Evolutionary conservation across 2,329 filamentous ascomycete species (phyloP).

Genomic region (Scedosporium dehoogii): DNA sequence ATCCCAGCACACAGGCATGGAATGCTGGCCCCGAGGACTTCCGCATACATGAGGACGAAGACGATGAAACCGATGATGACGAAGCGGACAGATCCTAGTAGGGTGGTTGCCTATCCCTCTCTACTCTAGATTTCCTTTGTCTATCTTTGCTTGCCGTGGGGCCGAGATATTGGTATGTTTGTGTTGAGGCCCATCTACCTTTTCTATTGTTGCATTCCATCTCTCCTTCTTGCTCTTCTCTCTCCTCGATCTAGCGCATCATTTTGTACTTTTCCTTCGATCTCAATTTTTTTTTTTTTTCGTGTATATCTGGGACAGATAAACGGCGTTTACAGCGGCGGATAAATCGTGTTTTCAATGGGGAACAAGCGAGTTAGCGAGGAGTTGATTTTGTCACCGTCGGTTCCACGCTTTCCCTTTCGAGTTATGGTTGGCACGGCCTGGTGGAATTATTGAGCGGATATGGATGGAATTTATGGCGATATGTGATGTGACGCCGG

Average conservation of each 20-base stretch:
- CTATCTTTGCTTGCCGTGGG: not conserved
- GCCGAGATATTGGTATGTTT: not conserved
- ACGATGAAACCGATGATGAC: not conserved
- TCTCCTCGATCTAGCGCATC: not conserved
- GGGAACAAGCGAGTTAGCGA: not conserved
- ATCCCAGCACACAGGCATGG: constrained; percentile 41
- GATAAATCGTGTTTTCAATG: not conserved
- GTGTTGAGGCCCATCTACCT: not conserved
- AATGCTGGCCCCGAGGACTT: constrained; percentile 20
- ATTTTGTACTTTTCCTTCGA: not conserved
- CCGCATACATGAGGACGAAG: constrained; percentile 29
- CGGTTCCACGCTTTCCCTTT: not conserved
- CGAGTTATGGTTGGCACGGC: not conserved
- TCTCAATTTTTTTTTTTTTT: not conserved
- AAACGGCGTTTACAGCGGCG: not conserved
- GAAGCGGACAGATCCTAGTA: not conserved
- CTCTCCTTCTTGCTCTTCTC: not conserved
- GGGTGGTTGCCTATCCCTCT: not conserved
- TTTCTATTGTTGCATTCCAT: not conserved
- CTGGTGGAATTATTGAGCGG: too few relatives aligned
- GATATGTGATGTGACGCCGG: too few relatives aligned
- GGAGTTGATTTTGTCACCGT: not conserved
- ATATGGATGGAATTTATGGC: too few relatives aligned
- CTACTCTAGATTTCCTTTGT: not conserved
- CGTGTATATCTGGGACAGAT: not conserved